phyloP scores from a whole-genome alignment of 2,329 filamentous ascomycete genomes.

The Epichloe gansuensis region DNA sequence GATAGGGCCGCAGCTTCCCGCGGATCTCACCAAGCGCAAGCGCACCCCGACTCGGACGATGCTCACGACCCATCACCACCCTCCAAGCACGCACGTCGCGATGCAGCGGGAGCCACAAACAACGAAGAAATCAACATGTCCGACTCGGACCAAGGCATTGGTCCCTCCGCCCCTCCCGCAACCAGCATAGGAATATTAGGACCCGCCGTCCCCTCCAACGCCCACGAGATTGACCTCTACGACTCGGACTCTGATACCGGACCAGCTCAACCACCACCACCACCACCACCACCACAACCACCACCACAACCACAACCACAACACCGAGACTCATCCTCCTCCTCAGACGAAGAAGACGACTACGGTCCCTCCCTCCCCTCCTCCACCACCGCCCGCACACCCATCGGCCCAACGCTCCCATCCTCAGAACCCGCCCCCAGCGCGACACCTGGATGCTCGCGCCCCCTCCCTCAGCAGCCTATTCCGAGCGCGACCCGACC shows the following conservation, averaged over 20 bases:
- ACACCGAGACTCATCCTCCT: slow-evolving; percentile 29
- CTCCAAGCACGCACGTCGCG: slow-evolving; percentile 4
- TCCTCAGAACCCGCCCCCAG: slow-evolving; percentile 34
- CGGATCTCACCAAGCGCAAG: slow-evolving; percentile 53
- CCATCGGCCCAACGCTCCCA: slow-evolving; percentile 23
- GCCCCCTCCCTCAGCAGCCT: slow-evolving; percentile 40
- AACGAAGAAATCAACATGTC: slow-evolving; percentile 28
- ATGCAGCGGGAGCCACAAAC: slow-evolving; percentile 4
- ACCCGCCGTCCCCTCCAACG: neutral
- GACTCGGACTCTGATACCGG: neutral
- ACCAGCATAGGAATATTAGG: slow-evolving; percentile 4
- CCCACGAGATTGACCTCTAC: slow-evolving; percentile 10
- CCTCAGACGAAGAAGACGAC: slow-evolving; percentile 31
- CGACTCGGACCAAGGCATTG: slow-evolving; percentile 19
- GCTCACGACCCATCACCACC: slow-evolving; percentile 21
- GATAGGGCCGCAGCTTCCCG: slow-evolving; percentile 58
- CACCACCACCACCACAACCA: slow-evolving; percentile 18
- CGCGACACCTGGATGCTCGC: slow-evolving; percentile 81
- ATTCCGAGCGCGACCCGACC: slow-evolving; percentile 64
- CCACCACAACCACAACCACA: slow-evolving; percentile 16
- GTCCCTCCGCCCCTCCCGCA: slow-evolving; percentile 21
- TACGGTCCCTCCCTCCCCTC: slow-evolving; percentile 49
- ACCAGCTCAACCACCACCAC: slow-evolving; percentile 16
- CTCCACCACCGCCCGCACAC: slow-evolving; percentile 34
- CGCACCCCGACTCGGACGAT: slow-evolving; percentile 30